Evolutionary conservation across 352 stramenopile genomes (phyloP), one percentile per base, ranked within the genome.

Genomic region (Pythium dissotocum): DNA sequence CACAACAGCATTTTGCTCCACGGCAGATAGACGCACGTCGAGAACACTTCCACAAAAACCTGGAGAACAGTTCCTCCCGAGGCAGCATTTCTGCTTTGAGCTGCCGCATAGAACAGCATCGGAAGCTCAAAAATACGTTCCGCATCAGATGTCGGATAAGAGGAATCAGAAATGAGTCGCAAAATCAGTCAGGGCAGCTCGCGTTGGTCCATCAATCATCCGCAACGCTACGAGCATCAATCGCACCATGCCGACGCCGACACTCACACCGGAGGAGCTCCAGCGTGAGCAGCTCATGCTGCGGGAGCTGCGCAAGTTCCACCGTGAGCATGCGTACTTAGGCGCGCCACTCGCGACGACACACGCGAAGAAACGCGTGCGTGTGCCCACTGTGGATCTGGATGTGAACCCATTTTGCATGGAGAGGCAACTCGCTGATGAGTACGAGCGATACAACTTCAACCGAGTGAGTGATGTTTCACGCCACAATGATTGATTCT

Each of bases 341-440:
- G 67, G 52, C 12, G 61, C 55, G 1, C 78, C 79, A 3, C 72
- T 90, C 4, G 72, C 68, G 21, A 88, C 84, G 30, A 76, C 77
- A 13, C 67, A 85, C 49, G 79, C 85, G 44, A 87, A 89, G 64
- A 93, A 93, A 64, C 79, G 85, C 48, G 55, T 89, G 7, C 82
- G 79, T 13, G 67, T 91, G 51, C 85, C 85, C 8, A 73, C 68
- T 2, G 70, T 88, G 26, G 81, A 91, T 52, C 30, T 73, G 59
- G 80, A 93, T 28, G 70, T 66, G 49, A 91, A 95, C 58, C 84
- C 84, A 40, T 94, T 93, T 64, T 93, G 83, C 59, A 63, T 75
- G 54, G 82, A 93, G 28, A 77, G 83, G 16, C 87, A 92, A 62
- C 63, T 94, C 58, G 82, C 85, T n/a, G 87, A 94, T 62, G 85